A percentile compares a stretch with the other conserved stretches of the same genome.
These are phyloP conservation scores for Monosporascus sp. DNA, from an alignment of 2,329 filamentous ascomycete species.

Conservation along the genomic window DNA sequence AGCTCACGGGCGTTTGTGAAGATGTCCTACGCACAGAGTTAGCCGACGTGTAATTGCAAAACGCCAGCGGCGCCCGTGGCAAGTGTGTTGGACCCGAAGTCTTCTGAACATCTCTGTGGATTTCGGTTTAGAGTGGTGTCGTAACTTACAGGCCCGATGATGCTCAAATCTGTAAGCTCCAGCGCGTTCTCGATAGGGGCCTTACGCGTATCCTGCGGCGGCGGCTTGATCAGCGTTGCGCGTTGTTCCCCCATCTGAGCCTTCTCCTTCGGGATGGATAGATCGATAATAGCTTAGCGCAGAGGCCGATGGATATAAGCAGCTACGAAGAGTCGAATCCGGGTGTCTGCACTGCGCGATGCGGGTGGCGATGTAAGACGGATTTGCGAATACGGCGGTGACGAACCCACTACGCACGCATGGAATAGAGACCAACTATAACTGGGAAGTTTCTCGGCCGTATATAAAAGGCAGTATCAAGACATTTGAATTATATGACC, in stretches of 20 bases:
- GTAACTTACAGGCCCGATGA: constrained; percentile 63
- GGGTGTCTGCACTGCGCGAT: neutral
- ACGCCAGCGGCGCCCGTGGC: too few relatives aligned
- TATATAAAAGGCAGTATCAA: too few relatives aligned
- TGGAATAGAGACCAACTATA: too few relatives aligned
- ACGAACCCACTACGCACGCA: neutral
- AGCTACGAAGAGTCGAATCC: neutral
- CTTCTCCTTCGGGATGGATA: neutral
- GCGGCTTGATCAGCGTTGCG: constrained; percentile 66
- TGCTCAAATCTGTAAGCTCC: constrained; percentile 73
- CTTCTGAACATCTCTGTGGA: too few relatives aligned
- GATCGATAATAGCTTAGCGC: neutral
- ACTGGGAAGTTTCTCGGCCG: too few relatives aligned
- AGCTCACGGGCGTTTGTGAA: constrained; percentile 91
- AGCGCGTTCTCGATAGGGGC: constrained; percentile 85
- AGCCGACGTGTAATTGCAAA: too few relatives aligned
- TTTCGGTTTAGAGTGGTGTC: too few relatives aligned
- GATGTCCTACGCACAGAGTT: constrained; percentile 56
- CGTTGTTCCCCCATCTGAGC: constrained; percentile 23
- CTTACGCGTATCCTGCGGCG: constrained; percentile 65
- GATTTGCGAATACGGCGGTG: neutral
- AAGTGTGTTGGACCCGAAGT: too few relatives aligned
- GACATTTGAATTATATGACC: too few relatives aligned
- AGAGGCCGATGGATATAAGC: neutral
- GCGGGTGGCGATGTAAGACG: neutral